Conservation (phyloP, 768 basidiomycete genomes). For the Tricholoma saponaceum region DNA sequence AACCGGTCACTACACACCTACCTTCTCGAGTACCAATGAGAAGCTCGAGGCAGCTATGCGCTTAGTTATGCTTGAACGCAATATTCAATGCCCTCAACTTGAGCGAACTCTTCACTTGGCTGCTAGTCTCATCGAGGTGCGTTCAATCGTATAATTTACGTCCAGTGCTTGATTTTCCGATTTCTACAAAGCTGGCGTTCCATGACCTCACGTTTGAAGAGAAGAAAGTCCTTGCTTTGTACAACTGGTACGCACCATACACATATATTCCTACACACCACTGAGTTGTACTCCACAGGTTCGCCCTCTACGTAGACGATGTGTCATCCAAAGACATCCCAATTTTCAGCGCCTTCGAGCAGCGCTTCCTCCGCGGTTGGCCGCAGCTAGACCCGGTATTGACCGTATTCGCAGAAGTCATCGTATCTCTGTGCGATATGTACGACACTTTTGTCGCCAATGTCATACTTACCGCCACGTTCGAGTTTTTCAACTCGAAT, state of each 20-base stretch:
- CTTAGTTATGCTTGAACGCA: neutral
- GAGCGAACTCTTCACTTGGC: neutral
- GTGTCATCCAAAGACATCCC: constrained; percentile 4
- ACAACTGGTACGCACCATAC: constrained; percentile 12
- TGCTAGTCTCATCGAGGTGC: neutral
- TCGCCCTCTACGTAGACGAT: constrained; percentile 19
- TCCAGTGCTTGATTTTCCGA: neutral
- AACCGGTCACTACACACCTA: neutral
- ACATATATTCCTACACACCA: neutral
- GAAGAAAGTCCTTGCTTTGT: constrained; percentile 14
- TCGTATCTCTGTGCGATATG: neutral
- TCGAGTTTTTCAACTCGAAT: constrained; percentile 15
- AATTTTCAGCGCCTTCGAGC: constrained; percentile 11
- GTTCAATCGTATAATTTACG: neutral
- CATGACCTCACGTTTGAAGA: constrained; percentile 13
- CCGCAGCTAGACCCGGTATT: constrained; percentile 17
- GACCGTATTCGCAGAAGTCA: constrained; percentile 9
- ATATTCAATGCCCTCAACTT: neutral
- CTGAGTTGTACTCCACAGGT: constrained; percentile 8
- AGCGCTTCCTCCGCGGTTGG: constrained; percentile 11
- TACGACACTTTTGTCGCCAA: constrained; percentile 12
- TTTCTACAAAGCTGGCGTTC: constrained; percentile 13
- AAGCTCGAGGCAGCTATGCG: neutral
- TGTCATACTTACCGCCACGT: constrained; percentile 12
- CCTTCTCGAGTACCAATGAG: neutral